Percentiles rank a stretch among this genome's conserved stretches.
Conservation (phyloP, 257 asterid species). For the Fraxinus americana region DNA sequence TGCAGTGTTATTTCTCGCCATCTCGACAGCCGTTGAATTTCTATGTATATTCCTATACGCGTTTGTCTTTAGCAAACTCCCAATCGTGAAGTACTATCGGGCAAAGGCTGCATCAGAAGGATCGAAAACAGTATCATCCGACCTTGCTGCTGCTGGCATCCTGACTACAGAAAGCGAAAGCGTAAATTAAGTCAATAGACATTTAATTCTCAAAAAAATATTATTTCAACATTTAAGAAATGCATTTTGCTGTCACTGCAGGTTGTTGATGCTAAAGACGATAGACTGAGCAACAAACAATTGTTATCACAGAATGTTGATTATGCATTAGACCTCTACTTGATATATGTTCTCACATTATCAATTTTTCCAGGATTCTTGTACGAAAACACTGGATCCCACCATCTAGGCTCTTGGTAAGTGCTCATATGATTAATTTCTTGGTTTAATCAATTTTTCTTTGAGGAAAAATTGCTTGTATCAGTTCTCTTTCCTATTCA, state of each 20-base stretch:
- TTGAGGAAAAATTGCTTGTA: too few species aligned
- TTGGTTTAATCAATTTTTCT: too few species aligned
- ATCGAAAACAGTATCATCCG: neutral
- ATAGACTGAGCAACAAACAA: conserved; percentile 55
- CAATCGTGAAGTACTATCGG: conserved; percentile 45
- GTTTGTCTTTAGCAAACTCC: conserved; percentile 36
- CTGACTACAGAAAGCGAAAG: neutral
- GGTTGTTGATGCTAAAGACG: conserved; percentile 39
- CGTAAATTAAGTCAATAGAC: neutral
- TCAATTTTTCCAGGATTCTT: conserved; percentile 89
- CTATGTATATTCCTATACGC: conserved; percentile 40
- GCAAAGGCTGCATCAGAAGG: conserved; percentile 33
- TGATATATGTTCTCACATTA: conserved; percentile 62
- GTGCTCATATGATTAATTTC: neutral
- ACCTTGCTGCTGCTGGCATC: conserved; percentile 9
- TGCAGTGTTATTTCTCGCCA: conserved; percentile 46
- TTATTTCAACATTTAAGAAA: neutral
- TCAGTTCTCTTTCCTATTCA: too few species aligned
- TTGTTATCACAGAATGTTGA: conserved; percentile 60
- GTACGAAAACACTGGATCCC: conserved; percentile 80
- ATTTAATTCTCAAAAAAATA: neutral
- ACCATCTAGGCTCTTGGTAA: conserved; percentile 82
- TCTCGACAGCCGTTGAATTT: conserved; percentile 36
- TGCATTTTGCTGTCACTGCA: conserved; percentile 21
- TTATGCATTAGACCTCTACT: conserved; percentile 52